These are phyloP conservation scores for Medicago truncatula DNA, from an alignment of 306 rosid genomes.

Conservation along the genomic window MtrunA17r5.0-ANR NC_053049.1:1565501-1566000, in stretches of 20 bases:
- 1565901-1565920: slow-evolving; percentile 46
- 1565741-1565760: slow-evolving; percentile 40
- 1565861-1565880: slow-evolving; percentile 27
- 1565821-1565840: slow-evolving; percentile 20
- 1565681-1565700: slow-evolving; percentile 17
- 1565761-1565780: slow-evolving; percentile 9
- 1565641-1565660: slow-evolving; percentile 15
- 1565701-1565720: slow-evolving; percentile 4
- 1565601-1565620: slow-evolving; percentile 26
- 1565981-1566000: background rate
- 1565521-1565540: no score
- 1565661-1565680: background rate
- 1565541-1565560: no score
- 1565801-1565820: background rate
- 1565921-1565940: slow-evolving; percentile 21
- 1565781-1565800: slow-evolving; percentile 22
- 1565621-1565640: slow-evolving; percentile 14
- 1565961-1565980: slow-evolving; percentile 52
- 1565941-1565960: slow-evolving; percentile 49
- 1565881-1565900: slow-evolving; percentile 40
- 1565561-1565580: no score
- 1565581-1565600: slow-evolving; percentile 23
- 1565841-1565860: background rate
- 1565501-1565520: slow-evolving; percentile 18
- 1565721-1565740: slow-evolving; percentile 11